Evolutionary conservation across 305 asterid species (phyloP).

Genomic region (Ajuga reptans): DNA sequence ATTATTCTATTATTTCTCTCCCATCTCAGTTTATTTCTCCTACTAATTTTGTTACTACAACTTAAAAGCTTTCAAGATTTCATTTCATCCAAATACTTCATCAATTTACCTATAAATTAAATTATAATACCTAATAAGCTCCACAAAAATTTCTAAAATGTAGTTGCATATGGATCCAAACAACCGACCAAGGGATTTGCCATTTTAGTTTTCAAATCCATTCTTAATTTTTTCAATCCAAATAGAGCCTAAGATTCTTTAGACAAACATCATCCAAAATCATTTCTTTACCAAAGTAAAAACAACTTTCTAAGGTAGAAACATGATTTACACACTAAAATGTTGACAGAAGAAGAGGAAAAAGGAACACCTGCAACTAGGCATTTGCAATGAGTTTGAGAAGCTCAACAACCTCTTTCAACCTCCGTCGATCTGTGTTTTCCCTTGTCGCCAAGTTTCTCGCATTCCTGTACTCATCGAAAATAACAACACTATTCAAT

Average conservation of each 20-base stretch:
- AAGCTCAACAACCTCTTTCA: constrained; percentile 55
- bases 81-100: background rate
- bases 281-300: background rate
- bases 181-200: too few relatives aligned
- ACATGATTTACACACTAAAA: background rate
- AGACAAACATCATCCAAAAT: background rate
- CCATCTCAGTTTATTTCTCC: background rate
- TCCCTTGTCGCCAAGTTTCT: constrained; percentile 39
- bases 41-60: background rate
- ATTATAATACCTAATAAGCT: too few relatives aligned
- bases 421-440: constrained; percentile 59
- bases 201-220: too few relatives aligned
- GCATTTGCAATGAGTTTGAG: constrained; percentile 40
- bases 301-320: background rate
- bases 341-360: background rate
- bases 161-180: too few relatives aligned
- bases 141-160: too few relatives aligned
- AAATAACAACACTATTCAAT: background rate
- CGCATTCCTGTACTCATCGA: constrained; percentile 33
- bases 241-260: too few relatives aligned
- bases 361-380: background rate
- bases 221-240: too few relatives aligned
- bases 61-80: too few relatives aligned
- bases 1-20: too few relatives aligned
- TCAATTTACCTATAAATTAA: too few relatives aligned